Evolutionary conservation across 2,329 filamentous ascomycete genomes (phyloP).

Genomic region (Sarocladium oryzae): DNA sequence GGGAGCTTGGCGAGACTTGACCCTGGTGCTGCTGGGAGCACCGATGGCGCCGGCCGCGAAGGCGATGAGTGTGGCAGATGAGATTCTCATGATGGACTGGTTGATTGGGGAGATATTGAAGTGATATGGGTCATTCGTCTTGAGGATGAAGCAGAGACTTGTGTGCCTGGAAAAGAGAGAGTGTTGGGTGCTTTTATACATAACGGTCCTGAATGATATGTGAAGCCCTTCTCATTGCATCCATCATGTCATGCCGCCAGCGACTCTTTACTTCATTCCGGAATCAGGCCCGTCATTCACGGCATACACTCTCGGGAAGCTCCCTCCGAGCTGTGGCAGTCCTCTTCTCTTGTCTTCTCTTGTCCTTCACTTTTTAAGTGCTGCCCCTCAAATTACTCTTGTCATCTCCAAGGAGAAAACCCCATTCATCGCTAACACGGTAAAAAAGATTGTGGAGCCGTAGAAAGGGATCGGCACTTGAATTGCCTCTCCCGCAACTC

Average conservation of each 20-base stretch:
- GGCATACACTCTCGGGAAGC: background rate
- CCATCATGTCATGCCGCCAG: background rate
- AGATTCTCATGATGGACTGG: conserved; percentile 29
- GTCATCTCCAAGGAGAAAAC: too few species aligned
- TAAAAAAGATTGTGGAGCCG: background rate
- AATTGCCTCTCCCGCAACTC: conserved; percentile 7
- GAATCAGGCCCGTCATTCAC: conserved; percentile 8
- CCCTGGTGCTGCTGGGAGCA: conserved; percentile 17
- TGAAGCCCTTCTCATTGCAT: background rate
- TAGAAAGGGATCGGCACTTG: conserved; percentile 4
- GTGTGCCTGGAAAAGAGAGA: background rate
- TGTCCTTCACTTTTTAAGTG: too few species aligned
- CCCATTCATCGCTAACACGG: background rate
- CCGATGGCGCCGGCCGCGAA: conserved; percentile 28
- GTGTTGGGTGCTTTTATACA: background rate
- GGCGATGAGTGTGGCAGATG: conserved; percentile 26
- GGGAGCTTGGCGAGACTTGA: conserved; percentile 17
- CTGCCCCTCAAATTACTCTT: too few species aligned
- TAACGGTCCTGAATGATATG: background rate
- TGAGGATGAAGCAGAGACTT: background rate
- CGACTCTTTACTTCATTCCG: background rate
- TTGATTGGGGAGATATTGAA: too few species aligned
- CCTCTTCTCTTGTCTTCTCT: too few species aligned
- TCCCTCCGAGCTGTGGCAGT: conserved; percentile 8
- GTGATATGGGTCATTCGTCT: too few species aligned